These are phyloP conservation scores for Xylaria nigripes DNA, from an alignment of 495 filamentous ascomycete genomes.

Conservation along the genomic window DNA sequence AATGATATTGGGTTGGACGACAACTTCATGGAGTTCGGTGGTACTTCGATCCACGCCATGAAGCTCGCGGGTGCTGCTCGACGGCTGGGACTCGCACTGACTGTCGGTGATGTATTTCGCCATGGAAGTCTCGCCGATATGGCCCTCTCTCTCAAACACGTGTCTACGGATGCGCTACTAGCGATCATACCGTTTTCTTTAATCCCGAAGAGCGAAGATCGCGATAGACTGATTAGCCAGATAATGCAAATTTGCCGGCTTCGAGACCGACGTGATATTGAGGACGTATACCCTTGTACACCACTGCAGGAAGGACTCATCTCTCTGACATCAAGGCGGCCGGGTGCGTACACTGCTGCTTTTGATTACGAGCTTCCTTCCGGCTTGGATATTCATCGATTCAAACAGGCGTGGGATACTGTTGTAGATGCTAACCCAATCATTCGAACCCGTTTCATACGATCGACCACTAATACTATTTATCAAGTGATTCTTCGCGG, in stretches of 20 bases:
- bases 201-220: not conserved
- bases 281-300: constrained; percentile 5
- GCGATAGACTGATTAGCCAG: not conserved
- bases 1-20: constrained; percentile 30
- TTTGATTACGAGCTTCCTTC: constrained; percentile 35
- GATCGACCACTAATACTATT: constrained; percentile 8
- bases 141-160: not conserved
- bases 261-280: not conserved
- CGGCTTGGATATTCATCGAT: constrained; percentile 27
- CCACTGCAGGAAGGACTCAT: constrained; percentile 4
- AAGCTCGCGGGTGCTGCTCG: constrained; percentile 46
- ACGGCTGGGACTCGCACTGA: not conserved
- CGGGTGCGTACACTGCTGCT: constrained; percentile 27
- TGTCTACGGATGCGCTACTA: not conserved
- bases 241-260: not conserved
- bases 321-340: not conserved
- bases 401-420: constrained; percentile 35
- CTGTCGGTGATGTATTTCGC: not conserved
- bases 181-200: not conserved
- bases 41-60: constrained; percentile 51
- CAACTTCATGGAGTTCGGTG: constrained; percentile 45
- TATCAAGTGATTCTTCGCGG: constrained; percentile 15
- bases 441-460: constrained; percentile 18
- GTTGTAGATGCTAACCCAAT: constrained; percentile 4
- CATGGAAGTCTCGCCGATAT: not conserved